Percentiles rank a stretch among this genome's conserved stretches.
These are phyloP conservation scores for Phytophthora quininea DNA, from an alignment of 352 stramenopile species.

Conservation along the genomic window DNA sequence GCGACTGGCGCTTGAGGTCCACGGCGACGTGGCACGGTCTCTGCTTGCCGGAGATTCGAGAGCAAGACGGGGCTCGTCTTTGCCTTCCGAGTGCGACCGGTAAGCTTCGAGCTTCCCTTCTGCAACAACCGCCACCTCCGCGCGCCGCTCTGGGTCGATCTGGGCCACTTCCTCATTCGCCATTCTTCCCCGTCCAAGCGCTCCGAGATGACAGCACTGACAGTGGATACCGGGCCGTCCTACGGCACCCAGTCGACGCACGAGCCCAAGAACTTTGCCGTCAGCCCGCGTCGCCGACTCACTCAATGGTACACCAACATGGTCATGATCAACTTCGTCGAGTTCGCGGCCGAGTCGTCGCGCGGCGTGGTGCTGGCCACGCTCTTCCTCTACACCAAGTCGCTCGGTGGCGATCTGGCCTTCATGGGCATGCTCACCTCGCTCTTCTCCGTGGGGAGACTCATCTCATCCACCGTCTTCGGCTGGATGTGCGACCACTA, in stretches of 20 bases:
- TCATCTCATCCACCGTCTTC: slow-evolving; percentile 84
- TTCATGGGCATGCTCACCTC: slow-evolving; percentile 86
- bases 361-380: slow-evolving; percentile 79
- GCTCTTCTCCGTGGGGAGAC: slow-evolving; percentile 77
- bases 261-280: slow-evolving; percentile 41
- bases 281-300: slow-evolving; percentile 50
- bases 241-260: slow-evolving; percentile 36
- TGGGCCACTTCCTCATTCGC: too few relatives aligned
- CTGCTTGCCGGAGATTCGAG: too few relatives aligned
- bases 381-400: slow-evolving; percentile 87
- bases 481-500: slow-evolving; percentile 87
- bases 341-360: slow-evolving; percentile 81
- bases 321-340: slow-evolving; percentile 85
- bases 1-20: too few relatives aligned
- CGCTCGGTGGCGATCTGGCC: slow-evolving; percentile 72
- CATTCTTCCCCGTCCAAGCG: too few relatives aligned
- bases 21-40: too few relatives aligned
- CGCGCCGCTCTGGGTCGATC: too few relatives aligned
- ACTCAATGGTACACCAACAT: slow-evolving; percentile 81
- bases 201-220: too few relatives aligned
- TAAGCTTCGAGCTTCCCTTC: too few relatives aligned
- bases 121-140: too few relatives aligned
- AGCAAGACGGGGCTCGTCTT: too few relatives aligned
- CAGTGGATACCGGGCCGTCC: slow-evolving; percentile 1
- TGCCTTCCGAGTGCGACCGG: too few relatives aligned